These are phyloP conservation scores for Wickerhamomyces silvicola DNA, from an alignment of 805 yeast genomes.

Conservation along the genomic window DNA sequence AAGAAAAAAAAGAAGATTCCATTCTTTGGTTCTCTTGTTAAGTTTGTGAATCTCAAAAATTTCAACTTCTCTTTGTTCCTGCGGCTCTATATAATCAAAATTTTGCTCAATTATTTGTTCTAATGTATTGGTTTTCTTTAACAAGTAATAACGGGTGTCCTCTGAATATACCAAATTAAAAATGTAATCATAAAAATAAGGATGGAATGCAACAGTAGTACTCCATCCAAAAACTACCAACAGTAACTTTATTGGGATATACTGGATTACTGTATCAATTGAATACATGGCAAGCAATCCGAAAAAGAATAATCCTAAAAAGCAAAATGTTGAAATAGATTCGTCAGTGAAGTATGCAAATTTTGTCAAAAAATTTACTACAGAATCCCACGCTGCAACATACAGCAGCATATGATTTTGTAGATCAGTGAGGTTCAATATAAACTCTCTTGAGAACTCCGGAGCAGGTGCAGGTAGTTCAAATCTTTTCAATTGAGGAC, in stretches of 20 bases:
- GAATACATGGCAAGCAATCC: conserved; percentile 25
- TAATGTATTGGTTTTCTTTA: conserved; percentile 41
- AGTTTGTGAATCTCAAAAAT: conserved; percentile 62
- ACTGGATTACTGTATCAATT: conserved; percentile 21
- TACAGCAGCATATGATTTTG: conserved; percentile 75
- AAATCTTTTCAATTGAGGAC: conserved; percentile 43
- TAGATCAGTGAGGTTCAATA: conserved; percentile 72
- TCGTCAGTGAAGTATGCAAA: conserved; percentile 64
- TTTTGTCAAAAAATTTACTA: conserved; percentile 41
- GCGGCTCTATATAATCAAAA: conserved; percentile 32
- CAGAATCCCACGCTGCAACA: conserved; percentile 53
- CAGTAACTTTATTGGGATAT: conserved; percentile 32
- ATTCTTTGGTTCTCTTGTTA: conserved; percentile 41
- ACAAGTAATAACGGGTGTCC: conserved; percentile 49
- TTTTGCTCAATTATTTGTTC: conserved; percentile 39
- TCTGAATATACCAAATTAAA: conserved; percentile 50
- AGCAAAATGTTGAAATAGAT: conserved; percentile 47
- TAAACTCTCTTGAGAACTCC: conserved; percentile 71
- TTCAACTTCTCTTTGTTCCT: conserved; percentile 48
- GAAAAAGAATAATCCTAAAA: conserved; percentile 30
- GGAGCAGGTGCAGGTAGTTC: conserved; percentile 65
- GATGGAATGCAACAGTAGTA: conserved; percentile 40
- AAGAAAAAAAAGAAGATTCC: conserved; percentile 60
- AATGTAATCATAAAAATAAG: conserved; percentile 40
- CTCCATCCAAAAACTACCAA: conserved; percentile 46